phyloP scores from a whole-genome alignment of 1,284 basidiomycete species.

The Pseudozyma thailandica region DNA sequence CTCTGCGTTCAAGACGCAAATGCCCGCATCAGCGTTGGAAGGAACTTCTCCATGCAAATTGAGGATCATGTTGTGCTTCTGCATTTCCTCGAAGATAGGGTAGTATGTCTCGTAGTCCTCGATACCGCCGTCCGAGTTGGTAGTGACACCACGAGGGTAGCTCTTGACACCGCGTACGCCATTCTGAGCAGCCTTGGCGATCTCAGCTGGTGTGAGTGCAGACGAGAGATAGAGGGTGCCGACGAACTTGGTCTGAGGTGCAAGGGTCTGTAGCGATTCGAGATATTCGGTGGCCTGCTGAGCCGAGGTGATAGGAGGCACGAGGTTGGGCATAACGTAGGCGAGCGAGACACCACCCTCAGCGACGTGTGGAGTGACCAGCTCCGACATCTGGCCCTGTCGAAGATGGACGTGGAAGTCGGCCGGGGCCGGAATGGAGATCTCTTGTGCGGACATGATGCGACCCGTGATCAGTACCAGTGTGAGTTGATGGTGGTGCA shows the following conservation, averaged over 20 bases:
- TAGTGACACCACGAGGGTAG: conserved; percentile 97
- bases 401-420: conserved; percentile 95
- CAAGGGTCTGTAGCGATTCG: conserved; percentile 78
- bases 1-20: conserved; percentile 94
- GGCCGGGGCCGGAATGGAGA: conserved; percentile 55
- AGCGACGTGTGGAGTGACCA: conserved; percentile 90
- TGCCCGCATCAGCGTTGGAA: conserved; percentile 83
- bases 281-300: conserved; percentile 86
- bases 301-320: conserved; percentile 88
- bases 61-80: conserved; percentile 89
- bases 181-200: conserved; percentile 76
- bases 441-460: conserved; percentile 34
- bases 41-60: conserved; percentile 98
- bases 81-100: conserved; percentile 93
- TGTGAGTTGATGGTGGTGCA: not conserved
- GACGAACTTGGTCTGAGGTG: conserved; percentile 83
- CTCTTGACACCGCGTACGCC: conserved; percentile 82
- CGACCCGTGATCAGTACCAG: not conserved
- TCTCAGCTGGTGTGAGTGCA: conserved; percentile 88
- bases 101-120: conserved; percentile 96
- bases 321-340: conserved; percentile 99
- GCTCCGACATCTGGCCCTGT: conserved; percentile 78
- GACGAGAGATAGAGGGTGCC: conserved; percentile 96
- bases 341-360: conserved; percentile 89
- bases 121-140: conserved; percentile 95